Evolutionary conservation across 768 basidiomycete species (phyloP).

Genomic region (Aureoboletus auriporus): DNA sequence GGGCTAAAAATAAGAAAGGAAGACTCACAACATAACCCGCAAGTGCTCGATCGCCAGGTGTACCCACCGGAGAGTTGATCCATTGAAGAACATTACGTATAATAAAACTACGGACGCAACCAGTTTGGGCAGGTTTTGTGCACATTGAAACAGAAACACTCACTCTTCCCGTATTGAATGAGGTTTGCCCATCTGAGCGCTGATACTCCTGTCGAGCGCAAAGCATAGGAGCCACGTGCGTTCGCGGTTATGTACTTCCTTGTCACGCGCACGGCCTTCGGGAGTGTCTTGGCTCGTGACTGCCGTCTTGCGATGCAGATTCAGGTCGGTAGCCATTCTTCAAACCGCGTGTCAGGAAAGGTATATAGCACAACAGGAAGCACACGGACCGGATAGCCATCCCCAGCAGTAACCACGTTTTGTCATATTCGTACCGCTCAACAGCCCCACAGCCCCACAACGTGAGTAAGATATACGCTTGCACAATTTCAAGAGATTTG

Average conservation of each 20-base stretch:
- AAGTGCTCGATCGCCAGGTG: constrained; percentile 62
- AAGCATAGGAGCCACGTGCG: constrained; percentile 91
- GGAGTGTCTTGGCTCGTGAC: constrained; percentile 57
- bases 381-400: constrained; percentile 71
- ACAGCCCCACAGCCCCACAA: constrained; percentile 93
- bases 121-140: neutral
- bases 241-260: constrained; percentile 91
- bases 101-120: constrained; percentile 55
- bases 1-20: neutral
- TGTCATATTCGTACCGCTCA: constrained; percentile 94
- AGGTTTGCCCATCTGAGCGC: constrained; percentile 97
- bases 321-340: constrained; percentile 95
- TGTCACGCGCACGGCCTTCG: constrained; percentile 76
- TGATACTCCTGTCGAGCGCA: constrained; percentile 81
- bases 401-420: constrained; percentile 86
- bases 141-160: constrained; percentile 28
- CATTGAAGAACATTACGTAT: constrained; percentile 80
- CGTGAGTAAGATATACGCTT: constrained; percentile 87
- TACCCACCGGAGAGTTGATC: constrained; percentile 63
- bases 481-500: constrained; percentile 93
- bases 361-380: neutral
- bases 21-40: constrained; percentile 70
- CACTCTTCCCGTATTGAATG: constrained; percentile 91
- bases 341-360: constrained; percentile 9
- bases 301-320: constrained; percentile 84